Evolutionary conservation across 2,329 filamentous ascomycete genomes (phyloP).

Genomic region (Bipolaris sorokiniana): DNA sequence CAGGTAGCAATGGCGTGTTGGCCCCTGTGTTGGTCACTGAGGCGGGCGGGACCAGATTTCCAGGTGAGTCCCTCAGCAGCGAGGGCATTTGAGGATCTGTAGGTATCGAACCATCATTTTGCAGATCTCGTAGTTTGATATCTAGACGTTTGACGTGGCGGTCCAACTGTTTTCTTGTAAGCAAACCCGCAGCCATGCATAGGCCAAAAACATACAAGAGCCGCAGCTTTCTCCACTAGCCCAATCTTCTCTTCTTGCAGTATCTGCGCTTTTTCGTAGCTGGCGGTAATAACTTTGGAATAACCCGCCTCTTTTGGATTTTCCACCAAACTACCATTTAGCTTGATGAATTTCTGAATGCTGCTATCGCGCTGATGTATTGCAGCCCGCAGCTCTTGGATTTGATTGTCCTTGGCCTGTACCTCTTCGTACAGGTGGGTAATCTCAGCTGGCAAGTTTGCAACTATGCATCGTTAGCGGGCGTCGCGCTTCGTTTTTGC

Average conservation of each 20-base stretch:
- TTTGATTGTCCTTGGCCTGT: conserved; percentile 75
- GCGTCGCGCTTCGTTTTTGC: background rate
- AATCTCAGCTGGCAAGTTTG: conserved; percentile 82
- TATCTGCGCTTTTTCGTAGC: conserved; percentile 71
- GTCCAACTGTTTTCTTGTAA: conserved; percentile 55
- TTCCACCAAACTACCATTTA: conserved; percentile 72
- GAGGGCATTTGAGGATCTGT: conserved; percentile 66
- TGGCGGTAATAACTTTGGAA: conserved; percentile 69
- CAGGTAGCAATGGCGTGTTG: conserved; percentile 59
- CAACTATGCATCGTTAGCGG: conserved; percentile 54
- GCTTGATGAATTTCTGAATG: conserved; percentile 81
- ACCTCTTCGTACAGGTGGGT: conserved; percentile 85
- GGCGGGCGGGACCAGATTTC: conserved; percentile 56
- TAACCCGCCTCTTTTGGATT: conserved; percentile 78
- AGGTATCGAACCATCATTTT: conserved; percentile 64
- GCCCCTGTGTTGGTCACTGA: conserved; percentile 55
- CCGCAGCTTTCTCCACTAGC: conserved; percentile 68
- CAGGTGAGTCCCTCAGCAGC: conserved; percentile 57
- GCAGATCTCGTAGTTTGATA: conserved; percentile 65
- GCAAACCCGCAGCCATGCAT: background rate
- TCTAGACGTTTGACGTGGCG: conserved; percentile 69
- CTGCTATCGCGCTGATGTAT: conserved; percentile 75
- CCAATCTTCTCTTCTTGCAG: conserved; percentile 77
- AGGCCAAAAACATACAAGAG: conserved; percentile 58
- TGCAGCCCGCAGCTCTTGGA: conserved; percentile 69